phyloP scores from a whole-genome alignment of 2,329 filamentous ascomycete genomes.

The Lachnellula cervina region DNA sequence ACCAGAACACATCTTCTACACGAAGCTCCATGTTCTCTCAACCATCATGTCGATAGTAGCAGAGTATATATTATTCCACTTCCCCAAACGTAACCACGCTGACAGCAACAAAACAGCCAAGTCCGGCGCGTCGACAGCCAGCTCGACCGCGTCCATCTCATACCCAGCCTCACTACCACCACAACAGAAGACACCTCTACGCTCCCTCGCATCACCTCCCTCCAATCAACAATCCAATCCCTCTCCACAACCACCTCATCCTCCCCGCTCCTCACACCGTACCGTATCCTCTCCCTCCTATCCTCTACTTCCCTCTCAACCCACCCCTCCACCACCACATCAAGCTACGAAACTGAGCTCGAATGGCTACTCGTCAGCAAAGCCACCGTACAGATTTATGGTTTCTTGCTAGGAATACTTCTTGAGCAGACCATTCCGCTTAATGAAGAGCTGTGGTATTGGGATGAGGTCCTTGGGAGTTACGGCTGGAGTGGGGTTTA shows the following conservation, averaged over 20 bases:
- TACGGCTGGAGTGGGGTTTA: conserved; percentile 77
- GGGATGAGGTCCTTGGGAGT: conserved; percentile 82
- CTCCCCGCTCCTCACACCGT: conserved; percentile 54
- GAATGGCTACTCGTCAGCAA: conserved; percentile 91
- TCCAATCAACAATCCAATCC: conserved; percentile 64
- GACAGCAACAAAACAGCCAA: conserved; percentile 34
- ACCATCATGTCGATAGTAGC: conserved; percentile 41
- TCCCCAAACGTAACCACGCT: background rate
- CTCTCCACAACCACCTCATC: conserved; percentile 66
- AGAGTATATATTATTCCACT: conserved; percentile 35
- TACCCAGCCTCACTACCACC: conserved; percentile 38
- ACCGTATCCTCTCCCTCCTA: conserved; percentile 58
- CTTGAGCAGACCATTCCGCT: conserved; percentile 79
- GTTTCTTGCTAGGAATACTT: conserved; percentile 69
- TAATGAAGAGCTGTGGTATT: conserved; percentile 88
- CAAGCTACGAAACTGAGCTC: conserved; percentile 65
- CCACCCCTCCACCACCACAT: no score
- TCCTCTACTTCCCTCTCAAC: conserved; percentile 5
- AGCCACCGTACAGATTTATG: conserved; percentile 86
- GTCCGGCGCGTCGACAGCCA: conserved; percentile 60
- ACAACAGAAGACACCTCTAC: conserved; percentile 19
- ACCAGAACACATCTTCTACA: background rate
- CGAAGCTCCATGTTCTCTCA: conserved; percentile 12
- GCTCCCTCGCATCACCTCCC: conserved; percentile 49
- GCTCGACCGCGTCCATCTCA: conserved; percentile 57